Evolutionary conservation across 768 basidiomycete species (phyloP).

Genomic region (Psilocybe sp.): DNA sequence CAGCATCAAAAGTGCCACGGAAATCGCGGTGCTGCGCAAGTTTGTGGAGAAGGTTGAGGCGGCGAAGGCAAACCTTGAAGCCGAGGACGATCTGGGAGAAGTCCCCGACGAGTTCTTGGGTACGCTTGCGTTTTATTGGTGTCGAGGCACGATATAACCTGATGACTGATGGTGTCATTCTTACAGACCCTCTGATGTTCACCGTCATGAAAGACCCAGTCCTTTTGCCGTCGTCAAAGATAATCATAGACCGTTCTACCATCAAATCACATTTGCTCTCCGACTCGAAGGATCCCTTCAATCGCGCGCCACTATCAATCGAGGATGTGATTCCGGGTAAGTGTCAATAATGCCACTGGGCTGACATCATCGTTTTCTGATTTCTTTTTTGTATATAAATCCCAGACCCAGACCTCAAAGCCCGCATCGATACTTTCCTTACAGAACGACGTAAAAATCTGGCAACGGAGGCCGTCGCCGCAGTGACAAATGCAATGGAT

Average conservation of each 20-base stretch:
- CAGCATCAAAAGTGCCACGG: slow-evolving; percentile 69
- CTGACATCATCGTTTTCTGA: background rate
- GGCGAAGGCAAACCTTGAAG: slow-evolving; percentile 73
- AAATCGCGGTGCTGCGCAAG: slow-evolving; percentile 63
- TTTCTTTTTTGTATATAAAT: too few species aligned
- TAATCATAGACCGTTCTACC: slow-evolving; percentile 81
- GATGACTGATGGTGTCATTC: slow-evolving; percentile 3
- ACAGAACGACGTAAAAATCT: slow-evolving; percentile 47
- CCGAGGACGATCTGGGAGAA: slow-evolving; percentile 90
- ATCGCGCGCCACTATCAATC: slow-evolving; percentile 76
- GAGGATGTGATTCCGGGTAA: slow-evolving; percentile 77
- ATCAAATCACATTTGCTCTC: slow-evolving; percentile 95
- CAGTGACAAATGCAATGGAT: slow-evolving; percentile 9
- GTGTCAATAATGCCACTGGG: slow-evolving; percentile 19
- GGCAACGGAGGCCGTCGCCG: slow-evolving; percentile 4
- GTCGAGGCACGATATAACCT: too few species aligned
- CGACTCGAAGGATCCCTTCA: slow-evolving; percentile 93
- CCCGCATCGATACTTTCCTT: slow-evolving; percentile 70
- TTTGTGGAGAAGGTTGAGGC: slow-evolving; percentile 87
- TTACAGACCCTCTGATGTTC: slow-evolving; percentile 81
- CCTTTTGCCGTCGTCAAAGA: slow-evolving; percentile 76
- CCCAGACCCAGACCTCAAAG: slow-evolving; percentile 67
- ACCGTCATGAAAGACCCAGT: slow-evolving; percentile 97
- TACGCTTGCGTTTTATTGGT: too few species aligned
- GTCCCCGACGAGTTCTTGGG: slow-evolving; percentile 95